These are phyloP conservation scores for Rhizopus sp. DNA, from an alignment of 371 early-diverging fungal species.

Conservation along the genomic window DNA sequence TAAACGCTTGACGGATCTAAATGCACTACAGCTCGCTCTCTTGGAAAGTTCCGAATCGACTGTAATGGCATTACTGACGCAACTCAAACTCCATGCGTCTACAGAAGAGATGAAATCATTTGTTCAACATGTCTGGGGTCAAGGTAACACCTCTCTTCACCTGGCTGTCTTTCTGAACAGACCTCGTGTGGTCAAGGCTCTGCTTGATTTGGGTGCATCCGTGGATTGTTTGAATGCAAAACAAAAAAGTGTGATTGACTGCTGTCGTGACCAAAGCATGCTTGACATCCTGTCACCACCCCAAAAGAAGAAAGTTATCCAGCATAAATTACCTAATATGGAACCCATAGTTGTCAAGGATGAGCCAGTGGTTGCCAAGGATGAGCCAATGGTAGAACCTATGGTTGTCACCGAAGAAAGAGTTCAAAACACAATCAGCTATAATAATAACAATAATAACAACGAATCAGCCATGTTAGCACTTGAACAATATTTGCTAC, in stretches of 20 bases:
- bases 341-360: too few species aligned
- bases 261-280: slow-evolving; percentile 55
- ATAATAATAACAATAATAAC: too few species aligned
- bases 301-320: neutral
- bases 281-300: slow-evolving; percentile 3
- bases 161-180: slow-evolving; percentile 73
- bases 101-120: slow-evolving; percentile 30
- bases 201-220: slow-evolving; percentile 64
- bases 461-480: too few species aligned
- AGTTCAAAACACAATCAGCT: too few species aligned
- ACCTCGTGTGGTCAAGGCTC: slow-evolving; percentile 58
- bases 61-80: slow-evolving; percentile 14
- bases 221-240: slow-evolving; percentile 57
- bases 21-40: slow-evolving; percentile 26
- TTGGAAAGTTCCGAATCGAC: slow-evolving; percentile 18
- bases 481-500: too few species aligned
- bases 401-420: too few species aligned
- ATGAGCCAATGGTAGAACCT: too few species aligned
- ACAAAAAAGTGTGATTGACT: slow-evolving; percentile 65
- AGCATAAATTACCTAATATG: neutral
- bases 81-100: slow-evolving; percentile 13
- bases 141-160: slow-evolving; percentile 72
- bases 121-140: slow-evolving; percentile 68
- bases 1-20: slow-evolving; percentile 22
- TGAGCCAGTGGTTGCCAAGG: too few species aligned